These are phyloP conservation scores for Citrus sp. DNA, from an alignment of 345 rosid species.

Conservation along the genomic window DNA sequence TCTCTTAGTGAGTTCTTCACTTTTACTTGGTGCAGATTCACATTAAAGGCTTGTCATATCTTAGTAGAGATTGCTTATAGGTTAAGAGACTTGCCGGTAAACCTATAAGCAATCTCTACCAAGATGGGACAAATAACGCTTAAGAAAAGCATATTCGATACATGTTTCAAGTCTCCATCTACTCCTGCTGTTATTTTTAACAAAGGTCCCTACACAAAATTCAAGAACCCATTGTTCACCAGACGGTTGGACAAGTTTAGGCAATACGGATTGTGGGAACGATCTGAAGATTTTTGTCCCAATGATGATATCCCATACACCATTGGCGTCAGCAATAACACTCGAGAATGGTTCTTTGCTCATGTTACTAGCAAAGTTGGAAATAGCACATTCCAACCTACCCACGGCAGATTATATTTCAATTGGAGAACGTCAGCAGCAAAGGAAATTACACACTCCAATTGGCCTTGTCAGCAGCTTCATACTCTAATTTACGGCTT, in stretches of 20 bases:
- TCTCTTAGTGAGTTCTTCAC: no score
- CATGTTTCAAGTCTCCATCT: no score
- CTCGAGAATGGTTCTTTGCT: slow-evolving; percentile 72
- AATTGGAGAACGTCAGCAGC: slow-evolving; percentile 23
- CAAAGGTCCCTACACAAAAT: no score
- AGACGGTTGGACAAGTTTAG: slow-evolving; percentile 44
- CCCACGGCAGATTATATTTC: slow-evolving; percentile 27
- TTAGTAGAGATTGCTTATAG: no score
- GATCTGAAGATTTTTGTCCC: slow-evolving; percentile 56
- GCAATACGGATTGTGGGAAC: slow-evolving; percentile 80
- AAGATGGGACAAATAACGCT: no score
- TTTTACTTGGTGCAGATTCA: no score
- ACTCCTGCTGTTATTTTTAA: no score
- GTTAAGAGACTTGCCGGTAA: no score
- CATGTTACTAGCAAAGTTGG: slow-evolving; percentile 24
- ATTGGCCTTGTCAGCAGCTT: slow-evolving; percentile 71
- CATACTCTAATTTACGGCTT: background rate
- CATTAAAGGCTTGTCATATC: no score
- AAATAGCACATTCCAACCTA: slow-evolving; percentile 32
- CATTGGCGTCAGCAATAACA: slow-evolving; percentile 39
- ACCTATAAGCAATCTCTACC: no score
- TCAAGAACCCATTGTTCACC: slow-evolving; percentile 32
- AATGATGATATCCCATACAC: slow-evolving; percentile 43
- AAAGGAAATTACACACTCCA: slow-evolving; percentile 52
- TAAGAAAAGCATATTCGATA: no score